Base-by-base conservation (phyloP, 2,329 filamentous ascomycete species). In the Pseudogymnoascus sp. region DNA sequence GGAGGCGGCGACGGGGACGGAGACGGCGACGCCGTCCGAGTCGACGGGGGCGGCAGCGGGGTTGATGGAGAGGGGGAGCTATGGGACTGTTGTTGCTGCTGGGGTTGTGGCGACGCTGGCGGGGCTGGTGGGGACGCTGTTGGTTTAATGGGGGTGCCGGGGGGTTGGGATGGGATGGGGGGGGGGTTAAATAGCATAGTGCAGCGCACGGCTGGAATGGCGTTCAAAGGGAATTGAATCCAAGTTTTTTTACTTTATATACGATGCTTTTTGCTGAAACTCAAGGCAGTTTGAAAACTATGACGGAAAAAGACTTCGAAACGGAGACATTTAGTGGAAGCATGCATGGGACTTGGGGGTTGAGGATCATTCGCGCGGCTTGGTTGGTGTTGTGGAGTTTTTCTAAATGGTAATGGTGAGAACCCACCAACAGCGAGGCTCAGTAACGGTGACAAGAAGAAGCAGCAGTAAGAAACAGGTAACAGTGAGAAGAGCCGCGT, bases 161-260 rank as follows among this genome's bases (percentile, higher is more conserved):
- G 9, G 44, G 13, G 28, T 26, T 50, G 23, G 23, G 23, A 50
- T 10, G 19, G 31, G 38, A 13, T 8, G 36, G 19, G 19, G 23
- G 19, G 19, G 23, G 44, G n/a, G 21, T 50, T 28, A 50, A n/a
- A 28, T 50, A 50, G 44, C 44, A 50, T 28, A 50, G 44, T 50
- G 44, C 44, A 50, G 44, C 44, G 44, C 44, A 50, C 44, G 44
- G 44, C 44, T 50, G 44, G 44, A 50, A 47, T 47, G 42, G 42
- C 42, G 44, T 50, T 28, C 4, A 50, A 9, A 19, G 44, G 44
- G 44, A n/a, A 3, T 28, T 50, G 5, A 50, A 50, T 50, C 28
- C 23, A 17, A 50, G 3, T 17, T 11, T 42, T 28, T 50, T 50
- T n/a, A 13, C 17, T 47, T 47, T 15, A 26, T 23, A 13, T 7